Evolutionary conservation across 306 rosid species (phyloP).

Genomic region (Mimosa pudica): DNA sequence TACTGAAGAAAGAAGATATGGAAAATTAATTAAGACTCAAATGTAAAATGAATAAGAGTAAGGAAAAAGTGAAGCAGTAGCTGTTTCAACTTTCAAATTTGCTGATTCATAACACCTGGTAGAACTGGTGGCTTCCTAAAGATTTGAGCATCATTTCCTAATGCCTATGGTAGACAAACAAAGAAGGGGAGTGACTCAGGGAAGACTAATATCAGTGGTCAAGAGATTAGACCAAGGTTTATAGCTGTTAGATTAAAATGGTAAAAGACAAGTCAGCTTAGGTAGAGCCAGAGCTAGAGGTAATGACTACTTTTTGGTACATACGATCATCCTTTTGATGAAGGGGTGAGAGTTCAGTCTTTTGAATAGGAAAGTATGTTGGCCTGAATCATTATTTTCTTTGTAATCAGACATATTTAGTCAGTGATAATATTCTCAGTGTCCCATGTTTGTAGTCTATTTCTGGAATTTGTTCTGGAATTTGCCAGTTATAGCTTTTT

Average conservation of each 20-base stretch:
- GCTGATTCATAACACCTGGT: not conserved
- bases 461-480: not conserved
- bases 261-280: not conserved
- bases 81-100: too few relatives aligned
- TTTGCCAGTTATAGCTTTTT: not conserved
- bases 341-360: too few relatives aligned
- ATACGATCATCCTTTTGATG: not conserved
- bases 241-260: not conserved
- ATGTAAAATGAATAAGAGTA: too few relatives aligned
- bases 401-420: not conserved
- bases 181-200: not conserved
- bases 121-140: not conserved
- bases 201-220: not conserved
- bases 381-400: not conserved
- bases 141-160: not conserved
- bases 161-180: not conserved
- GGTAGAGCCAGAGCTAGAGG: not conserved
- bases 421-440: not conserved
- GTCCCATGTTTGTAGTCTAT: not conserved
- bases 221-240: not conserved
- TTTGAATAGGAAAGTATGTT: not conserved
- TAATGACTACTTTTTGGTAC: not conserved
- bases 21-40: not conserved
- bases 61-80: too few relatives aligned
- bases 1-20: conserved; percentile 21